phyloP scores from a whole-genome alignment of 352 stramenopile species.

The Globisporangium uncinulatum region DNA sequence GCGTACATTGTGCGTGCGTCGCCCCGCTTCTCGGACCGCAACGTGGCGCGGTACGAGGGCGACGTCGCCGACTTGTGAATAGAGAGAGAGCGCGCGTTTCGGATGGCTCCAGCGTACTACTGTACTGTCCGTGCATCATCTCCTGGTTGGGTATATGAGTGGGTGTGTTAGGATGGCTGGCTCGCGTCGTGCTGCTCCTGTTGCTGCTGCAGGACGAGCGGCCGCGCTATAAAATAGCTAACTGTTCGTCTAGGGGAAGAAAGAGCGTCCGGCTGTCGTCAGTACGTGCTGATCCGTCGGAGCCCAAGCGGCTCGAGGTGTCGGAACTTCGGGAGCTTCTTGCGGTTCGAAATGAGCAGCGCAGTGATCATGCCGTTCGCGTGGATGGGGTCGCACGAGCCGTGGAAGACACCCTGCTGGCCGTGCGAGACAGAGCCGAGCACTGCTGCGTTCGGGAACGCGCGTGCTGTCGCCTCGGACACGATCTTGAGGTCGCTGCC shows the following conservation, averaged over 20 bases:
- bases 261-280: constrained; percentile 9
- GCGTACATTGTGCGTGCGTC: constrained; percentile 94
- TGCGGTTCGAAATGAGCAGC: constrained; percentile 76
- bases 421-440: constrained; percentile 57
- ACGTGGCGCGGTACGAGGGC: constrained; percentile 77
- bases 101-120: too few relatives aligned
- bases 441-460: constrained; percentile 49
- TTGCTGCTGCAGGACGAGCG: neutral
- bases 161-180: neutral
- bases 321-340: constrained; percentile 59
- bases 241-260: constrained; percentile 1
- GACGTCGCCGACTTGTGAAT: constrained; percentile 71
- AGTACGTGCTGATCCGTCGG: constrained; percentile 52
- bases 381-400: constrained; percentile 50
- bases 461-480: constrained; percentile 41
- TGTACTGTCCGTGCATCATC: neutral
- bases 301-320: constrained; percentile 43
- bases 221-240: constrained; percentile 10
- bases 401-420: constrained; percentile 64
- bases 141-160: neutral
- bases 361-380: constrained; percentile 77
- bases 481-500: constrained; percentile 54
- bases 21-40: constrained; percentile 88
- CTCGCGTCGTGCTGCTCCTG: neutral
- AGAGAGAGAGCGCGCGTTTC: neutral